These are phyloP conservation scores for Penicillium subrubescens DNA, from an alignment of 495 filamentous ascomycete genomes.

Conservation along the genomic window DNA sequence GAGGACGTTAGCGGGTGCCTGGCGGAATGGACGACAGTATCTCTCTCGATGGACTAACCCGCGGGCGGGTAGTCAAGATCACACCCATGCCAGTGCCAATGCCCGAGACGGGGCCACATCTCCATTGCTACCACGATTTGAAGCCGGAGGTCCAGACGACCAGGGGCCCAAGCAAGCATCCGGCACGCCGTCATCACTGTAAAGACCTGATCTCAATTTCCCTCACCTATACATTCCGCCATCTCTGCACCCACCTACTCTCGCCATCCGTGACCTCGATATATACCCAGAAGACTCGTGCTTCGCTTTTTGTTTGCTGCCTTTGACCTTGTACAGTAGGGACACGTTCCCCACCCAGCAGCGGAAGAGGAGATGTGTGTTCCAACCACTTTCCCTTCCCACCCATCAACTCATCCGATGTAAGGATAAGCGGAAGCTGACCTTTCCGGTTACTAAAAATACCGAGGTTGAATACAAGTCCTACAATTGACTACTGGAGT, in stretches of 20 bases:
- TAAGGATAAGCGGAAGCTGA: not conserved
- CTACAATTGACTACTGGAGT: no score
- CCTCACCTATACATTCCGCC: not conserved
- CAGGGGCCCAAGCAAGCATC: not conserved
- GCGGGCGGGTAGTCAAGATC: constrained; percentile 18
- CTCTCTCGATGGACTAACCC: constrained; percentile 31
- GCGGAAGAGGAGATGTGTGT: not conserved
- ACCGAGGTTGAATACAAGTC: no score
- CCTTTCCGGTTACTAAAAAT: not conserved
- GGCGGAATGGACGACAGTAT: constrained; percentile 33
- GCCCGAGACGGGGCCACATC: constrained; percentile 18
- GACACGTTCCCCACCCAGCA: not conserved
- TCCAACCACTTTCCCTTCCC: not conserved
- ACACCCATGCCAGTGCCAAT: constrained; percentile 3
- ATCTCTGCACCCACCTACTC: not conserved
- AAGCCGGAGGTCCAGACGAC: constrained; percentile 5
- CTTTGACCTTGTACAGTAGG: not conserved
- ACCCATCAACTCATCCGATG: not conserved
- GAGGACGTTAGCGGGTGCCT: constrained; percentile 29
- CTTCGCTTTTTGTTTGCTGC: not conserved
- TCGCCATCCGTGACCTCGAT: not conserved
- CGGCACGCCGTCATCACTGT: constrained; percentile 11
- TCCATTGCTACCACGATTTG: constrained; percentile 21
- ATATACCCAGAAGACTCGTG: not conserved
- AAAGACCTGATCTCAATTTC: not conserved